phyloP scores from a whole-genome alignment of 2,329 filamentous ascomycete genomes.

The Xylaria sp. region DNA sequence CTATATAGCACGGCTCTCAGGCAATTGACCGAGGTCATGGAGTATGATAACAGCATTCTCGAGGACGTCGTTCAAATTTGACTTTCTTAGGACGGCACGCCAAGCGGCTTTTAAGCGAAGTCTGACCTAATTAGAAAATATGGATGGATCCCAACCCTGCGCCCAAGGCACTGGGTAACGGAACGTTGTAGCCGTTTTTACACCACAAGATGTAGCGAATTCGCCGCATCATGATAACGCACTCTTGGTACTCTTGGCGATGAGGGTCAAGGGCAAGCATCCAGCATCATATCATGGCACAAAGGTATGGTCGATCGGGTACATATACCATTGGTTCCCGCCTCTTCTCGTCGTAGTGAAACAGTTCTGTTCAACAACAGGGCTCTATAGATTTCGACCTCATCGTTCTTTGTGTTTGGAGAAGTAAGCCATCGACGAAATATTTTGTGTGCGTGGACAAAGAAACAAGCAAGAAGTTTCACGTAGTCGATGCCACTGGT shows the following conservation, averaged over 20 bases:
- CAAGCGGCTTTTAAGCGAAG: conserved; percentile 7
- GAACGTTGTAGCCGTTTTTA: conserved; percentile 15
- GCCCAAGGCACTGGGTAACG: conserved; percentile 33
- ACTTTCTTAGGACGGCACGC: conserved; percentile 34
- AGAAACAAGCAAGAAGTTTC: conserved; percentile 1
- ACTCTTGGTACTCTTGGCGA: conserved; percentile 38
- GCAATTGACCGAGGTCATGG: not conserved
- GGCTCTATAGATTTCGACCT: not conserved
- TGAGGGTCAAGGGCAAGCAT: conserved; percentile 14
- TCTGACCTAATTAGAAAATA: conserved; percentile 17
- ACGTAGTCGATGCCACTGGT: conserved; percentile 1
- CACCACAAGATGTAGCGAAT: conserved; percentile 22
- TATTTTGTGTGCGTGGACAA: not conserved
- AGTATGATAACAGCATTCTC: conserved; percentile 11
- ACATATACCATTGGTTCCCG: conserved; percentile 32
- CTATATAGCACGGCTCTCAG: not conserved
- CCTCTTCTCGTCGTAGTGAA: conserved; percentile 21
- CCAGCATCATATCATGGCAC: conserved; percentile 2
- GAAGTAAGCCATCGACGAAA: not conserved
- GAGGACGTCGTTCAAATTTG: conserved; percentile 33
- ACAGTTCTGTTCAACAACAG: not conserved
- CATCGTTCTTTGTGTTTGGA: not conserved
- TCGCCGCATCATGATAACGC: conserved; percentile 31
- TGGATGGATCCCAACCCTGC: not conserved
- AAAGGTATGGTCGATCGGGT: conserved; percentile 17